Percentiles rank a stretch among this genome's conserved stretches.
These are phyloP conservation scores for Fusarium longipes DNA, from an alignment of 2,329 filamentous ascomycete species.

Conservation along the genomic window DNA sequence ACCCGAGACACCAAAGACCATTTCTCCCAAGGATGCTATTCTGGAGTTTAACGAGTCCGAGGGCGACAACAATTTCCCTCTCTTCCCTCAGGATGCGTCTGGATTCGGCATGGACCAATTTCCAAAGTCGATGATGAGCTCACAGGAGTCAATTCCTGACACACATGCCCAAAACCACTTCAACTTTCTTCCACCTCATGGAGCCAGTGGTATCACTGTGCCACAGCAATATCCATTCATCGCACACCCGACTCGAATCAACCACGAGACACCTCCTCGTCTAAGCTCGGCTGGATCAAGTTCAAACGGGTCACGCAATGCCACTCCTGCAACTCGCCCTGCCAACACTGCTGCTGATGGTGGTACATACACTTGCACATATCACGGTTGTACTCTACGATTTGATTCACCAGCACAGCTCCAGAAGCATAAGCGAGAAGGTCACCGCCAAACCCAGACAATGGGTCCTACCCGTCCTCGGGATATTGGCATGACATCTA, in stretches of 20 bases:
- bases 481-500: conserved; percentile 59
- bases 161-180: conserved; percentile 39
- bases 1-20: conserved; percentile 77
- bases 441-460: conserved; percentile 79
- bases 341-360: conserved; percentile 75
- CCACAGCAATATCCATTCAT: conserved; percentile 66
- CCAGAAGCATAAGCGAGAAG: conserved; percentile 96
- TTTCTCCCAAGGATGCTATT: conserved; percentile 92
- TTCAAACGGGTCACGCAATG: conserved; percentile 48
- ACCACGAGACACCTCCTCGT: conserved; percentile 51
- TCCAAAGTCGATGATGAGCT: conserved; percentile 49
- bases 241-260: conserved; percentile 49
- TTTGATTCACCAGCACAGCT: conserved; percentile 89
- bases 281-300: conserved; percentile 59
- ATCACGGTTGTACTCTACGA: conserved; percentile 87
- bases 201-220: conserved; percentile 56
- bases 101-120: conserved; percentile 57
- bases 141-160: conserved; percentile 36
- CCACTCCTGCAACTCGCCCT: conserved; percentile 60
- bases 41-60: conserved; percentile 85
- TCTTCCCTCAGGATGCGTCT: conserved; percentile 74
- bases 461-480: conserved; percentile 45
- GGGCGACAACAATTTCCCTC: conserved; percentile 74
- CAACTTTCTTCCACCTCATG: conserved; percentile 50
- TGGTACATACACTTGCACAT: conserved; percentile 96